Evolutionary conservation across 2,329 filamentous ascomycete species (phyloP).

Genomic region (Domatiomyces catenatus): DNA sequence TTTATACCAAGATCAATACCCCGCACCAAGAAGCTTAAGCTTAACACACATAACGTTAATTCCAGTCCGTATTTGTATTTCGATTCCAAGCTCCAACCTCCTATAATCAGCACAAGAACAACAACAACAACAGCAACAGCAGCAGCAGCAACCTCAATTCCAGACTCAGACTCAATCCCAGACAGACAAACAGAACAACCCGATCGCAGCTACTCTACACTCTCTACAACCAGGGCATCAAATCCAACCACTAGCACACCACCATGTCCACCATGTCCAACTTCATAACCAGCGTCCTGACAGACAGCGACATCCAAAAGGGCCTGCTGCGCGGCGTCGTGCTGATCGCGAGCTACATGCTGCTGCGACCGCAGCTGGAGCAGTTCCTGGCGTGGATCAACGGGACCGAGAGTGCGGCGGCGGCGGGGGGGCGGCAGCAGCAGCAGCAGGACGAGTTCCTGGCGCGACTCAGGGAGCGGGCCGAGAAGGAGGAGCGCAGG

Average conservation of each 20-base stretch:
- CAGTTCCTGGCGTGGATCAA: constrained; percentile 6
- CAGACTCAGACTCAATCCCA: not conserved
- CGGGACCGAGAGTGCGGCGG: constrained; percentile 1
- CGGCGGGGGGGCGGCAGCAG: not conserved
- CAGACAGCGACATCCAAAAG: not conserved
- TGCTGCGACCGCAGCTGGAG: constrained; percentile 14
- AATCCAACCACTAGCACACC: too few relatives aligned
- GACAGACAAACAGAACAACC: not conserved
- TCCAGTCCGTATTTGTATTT: not conserved
- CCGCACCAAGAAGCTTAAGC: too few relatives aligned
- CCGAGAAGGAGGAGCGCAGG: not conserved
- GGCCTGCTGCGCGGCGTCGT: constrained; percentile 7
- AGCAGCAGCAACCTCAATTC: too few relatives aligned
- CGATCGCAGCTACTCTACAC: too few relatives aligned
- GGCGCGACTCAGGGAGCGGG: constrained; percentile 5
- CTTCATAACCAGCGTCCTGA: constrained; percentile 1
- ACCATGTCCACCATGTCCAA: not conserved
- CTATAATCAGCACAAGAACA: too few relatives aligned
- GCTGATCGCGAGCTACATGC: constrained; percentile 10
- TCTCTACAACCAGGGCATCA: too few relatives aligned
- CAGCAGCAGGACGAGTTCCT: constrained; percentile 7
- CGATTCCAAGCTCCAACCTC: not conserved
- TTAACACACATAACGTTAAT: too few relatives aligned
- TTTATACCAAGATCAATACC: too few relatives aligned
- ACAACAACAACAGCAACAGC: too few relatives aligned